Evolutionary conservation across 1,139 yeast species (phyloP).

Genomic region (Pichia sp.): DNA sequence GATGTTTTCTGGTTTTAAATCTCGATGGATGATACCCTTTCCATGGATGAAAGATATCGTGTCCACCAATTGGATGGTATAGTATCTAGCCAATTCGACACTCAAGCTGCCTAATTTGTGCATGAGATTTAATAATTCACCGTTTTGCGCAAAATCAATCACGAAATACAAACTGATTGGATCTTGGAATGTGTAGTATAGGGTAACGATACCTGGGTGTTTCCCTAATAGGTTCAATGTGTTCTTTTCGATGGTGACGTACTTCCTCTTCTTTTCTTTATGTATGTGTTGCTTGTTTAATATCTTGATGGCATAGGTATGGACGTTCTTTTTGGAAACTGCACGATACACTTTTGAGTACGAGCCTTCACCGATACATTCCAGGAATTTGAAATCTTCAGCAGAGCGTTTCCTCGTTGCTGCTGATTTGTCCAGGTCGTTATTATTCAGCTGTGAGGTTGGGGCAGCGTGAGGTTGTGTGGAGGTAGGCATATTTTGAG

Average conservation of each 20-base stretch:
- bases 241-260: conserved; percentile 93
- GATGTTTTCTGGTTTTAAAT: conserved; percentile 76
- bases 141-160: conserved; percentile 89
- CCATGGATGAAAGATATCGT: conserved; percentile 70
- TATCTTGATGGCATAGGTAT: conserved; percentile 86
- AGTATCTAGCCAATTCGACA: conserved; percentile 75
- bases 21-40: conserved; percentile 77
- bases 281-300: conserved; percentile 93
- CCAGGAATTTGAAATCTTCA: conserved; percentile 83
- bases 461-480: too few species aligned
- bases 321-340: conserved; percentile 67
- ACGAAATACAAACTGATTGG: conserved; percentile 86
- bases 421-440: not conserved
- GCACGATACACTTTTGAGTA: conserved; percentile 94
- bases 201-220: conserved; percentile 83
- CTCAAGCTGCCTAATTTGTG: conserved; percentile 76
- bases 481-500: too few species aligned
- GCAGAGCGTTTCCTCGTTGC: conserved; percentile 55
- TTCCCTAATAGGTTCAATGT: conserved; percentile 83
- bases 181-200: conserved; percentile 94
- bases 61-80: conserved; percentile 60
- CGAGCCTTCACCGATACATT: conserved; percentile 92
- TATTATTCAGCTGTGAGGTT: too few species aligned
- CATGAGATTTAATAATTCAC: conserved; percentile 80
- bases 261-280: conserved; percentile 91